Evolutionary conservation across 2,329 filamentous ascomycete species (phyloP), one percentile per base, ranked within the genome.

Genomic region (Didymella glomerata): DNA sequence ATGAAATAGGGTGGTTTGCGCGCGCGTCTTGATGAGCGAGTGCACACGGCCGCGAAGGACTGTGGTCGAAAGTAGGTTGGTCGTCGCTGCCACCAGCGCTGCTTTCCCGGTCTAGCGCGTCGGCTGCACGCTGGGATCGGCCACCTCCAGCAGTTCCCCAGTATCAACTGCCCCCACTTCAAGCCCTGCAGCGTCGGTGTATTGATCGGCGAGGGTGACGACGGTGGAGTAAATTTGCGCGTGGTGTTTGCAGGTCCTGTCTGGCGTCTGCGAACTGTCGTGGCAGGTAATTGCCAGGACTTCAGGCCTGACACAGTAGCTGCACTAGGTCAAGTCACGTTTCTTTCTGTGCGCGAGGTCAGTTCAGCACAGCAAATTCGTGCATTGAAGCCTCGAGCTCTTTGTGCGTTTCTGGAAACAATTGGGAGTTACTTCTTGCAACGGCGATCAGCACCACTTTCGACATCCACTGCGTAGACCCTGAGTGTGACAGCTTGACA

Each of bases 1-100:
- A 76, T 76, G 75, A 51, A 77, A 73, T 60, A 56, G 22, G 68
- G 57, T 53, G 68, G 68, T 60, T 60, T 65, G 65, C 41, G 65
- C 67, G 68, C 63, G 64, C 63, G 66, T 60, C 66, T 71, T 70
- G 73, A 76, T 76, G 72, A 70, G 72, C 69, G 69, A 74, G 71
- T 65, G 64, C 66, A 65, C 67, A 62, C 66, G 59, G 59, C 61
- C 64, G 67, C 63, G 63, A 66, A 62, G 67, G 66, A 64, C 63
- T 57, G 63, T 49, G 48, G 61, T 61, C 60, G 44, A 56, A 57
- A 44, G 60, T 61, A 61, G 61, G 57, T 57, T 58, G 54, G 46
- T 52, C 44, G 44, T 44, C 34, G 18, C 48, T 48, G 44, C 55
- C 55, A 52, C 48, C 48, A 53, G 48, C 24, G 46, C 50, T 28